phyloP scores from a whole-genome alignment of 2,329 filamentous ascomycete genomes.

The Teratosphaeria pseudoeucalypti region DNA sequence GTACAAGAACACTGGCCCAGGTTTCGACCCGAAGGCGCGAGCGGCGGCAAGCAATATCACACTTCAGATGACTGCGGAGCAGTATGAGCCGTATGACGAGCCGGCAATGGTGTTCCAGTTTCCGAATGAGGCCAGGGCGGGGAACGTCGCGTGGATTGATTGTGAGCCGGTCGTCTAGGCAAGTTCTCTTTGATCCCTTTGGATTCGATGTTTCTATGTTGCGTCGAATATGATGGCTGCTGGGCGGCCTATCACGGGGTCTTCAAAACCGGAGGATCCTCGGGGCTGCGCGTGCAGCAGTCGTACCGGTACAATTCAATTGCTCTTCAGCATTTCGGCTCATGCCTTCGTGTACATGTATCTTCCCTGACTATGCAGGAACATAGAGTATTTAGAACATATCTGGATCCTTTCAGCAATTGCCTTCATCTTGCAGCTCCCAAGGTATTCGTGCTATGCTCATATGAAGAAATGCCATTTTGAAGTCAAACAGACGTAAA shows the following conservation, averaged over 20 bases:
- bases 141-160: conserved; percentile 43
- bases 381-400: no score
- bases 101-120: conserved; percentile 38
- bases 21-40: conserved; percentile 42
- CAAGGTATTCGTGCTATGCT: no score
- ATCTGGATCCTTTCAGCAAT: no score
- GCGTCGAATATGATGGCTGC: not conserved
- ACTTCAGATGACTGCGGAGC: conserved; percentile 33
- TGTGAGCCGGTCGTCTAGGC: conserved; percentile 5
- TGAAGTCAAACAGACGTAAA: no score
- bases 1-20: conserved; percentile 42
- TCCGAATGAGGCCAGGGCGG: conserved; percentile 33
- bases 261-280: not conserved
- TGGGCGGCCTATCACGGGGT: no score
- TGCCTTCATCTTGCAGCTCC: no score
- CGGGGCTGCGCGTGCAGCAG: no score
- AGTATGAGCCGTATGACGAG: conserved; percentile 30
- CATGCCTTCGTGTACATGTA: no score
- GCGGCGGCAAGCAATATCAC: conserved; percentile 32
- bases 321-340: no score
- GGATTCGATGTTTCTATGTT: not conserved
- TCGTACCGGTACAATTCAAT: no score
- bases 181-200: not conserved
- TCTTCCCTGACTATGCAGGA: no score
- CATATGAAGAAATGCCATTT: no score